Conservation (phyloP, 192 early-diverging fungal genomes). For the Backusella tuberculispora region DNA sequence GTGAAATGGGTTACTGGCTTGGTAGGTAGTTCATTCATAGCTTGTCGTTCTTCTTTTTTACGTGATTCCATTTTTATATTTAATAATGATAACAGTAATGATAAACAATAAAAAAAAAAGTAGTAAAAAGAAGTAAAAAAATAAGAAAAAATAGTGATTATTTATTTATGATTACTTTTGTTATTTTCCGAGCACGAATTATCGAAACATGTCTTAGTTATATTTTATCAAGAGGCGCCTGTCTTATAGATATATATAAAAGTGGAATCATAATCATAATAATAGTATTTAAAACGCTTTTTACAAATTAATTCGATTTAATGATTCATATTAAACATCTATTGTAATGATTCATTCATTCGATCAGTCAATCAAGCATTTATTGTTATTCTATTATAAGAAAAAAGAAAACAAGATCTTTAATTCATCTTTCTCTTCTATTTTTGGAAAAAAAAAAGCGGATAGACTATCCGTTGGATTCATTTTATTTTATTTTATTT, state of each 20-base stretch:
- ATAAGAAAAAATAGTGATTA: not conserved
- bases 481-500: too few species aligned
- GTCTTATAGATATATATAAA: not conserved
- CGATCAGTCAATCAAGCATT: too few species aligned
- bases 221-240: not conserved
- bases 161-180: not conserved
- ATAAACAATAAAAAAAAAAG: not conserved
- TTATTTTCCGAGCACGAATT: conserved; percentile 9
- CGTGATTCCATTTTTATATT: not conserved
- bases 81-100: not conserved
- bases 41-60: not conserved
- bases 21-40: not conserved
- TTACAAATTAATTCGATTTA: too few species aligned
- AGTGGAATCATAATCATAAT: too few species aligned
- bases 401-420: not conserved
- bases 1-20: conserved; percentile 13
- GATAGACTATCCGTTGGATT: not conserved
- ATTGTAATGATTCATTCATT: too few species aligned
- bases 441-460: not conserved
- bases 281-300: too few species aligned
- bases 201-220: conserved; percentile 7
- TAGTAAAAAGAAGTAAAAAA: not conserved
- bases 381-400: not conserved
- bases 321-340: too few species aligned
- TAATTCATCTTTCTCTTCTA: not conserved